These are phyloP conservation scores for Dendrobium catenatum DNA, from an alignment of 106 monocot species.

Conservation along the genomic window DNA sequence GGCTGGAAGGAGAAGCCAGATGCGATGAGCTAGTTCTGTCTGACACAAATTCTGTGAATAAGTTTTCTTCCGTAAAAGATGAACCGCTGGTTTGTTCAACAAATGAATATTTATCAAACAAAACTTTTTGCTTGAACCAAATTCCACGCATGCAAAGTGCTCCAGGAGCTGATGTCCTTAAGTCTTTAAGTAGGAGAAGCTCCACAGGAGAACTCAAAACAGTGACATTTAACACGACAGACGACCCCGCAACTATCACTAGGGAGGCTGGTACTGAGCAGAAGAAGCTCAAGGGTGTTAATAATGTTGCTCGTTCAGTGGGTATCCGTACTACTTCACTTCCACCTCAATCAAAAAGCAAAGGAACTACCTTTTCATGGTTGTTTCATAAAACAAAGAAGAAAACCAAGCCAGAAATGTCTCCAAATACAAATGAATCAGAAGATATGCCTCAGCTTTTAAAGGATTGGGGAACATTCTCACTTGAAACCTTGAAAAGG, in stretches of 20 bases:
- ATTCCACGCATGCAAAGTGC: conserved; percentile 13
- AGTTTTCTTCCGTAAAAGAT: conserved; percentile 24
- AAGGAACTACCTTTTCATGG: conserved; percentile 51
- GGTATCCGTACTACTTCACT: conserved; percentile 3
- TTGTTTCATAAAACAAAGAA: conserved; percentile 44
- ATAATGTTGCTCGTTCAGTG: conserved; percentile 8
- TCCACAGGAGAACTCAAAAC: conserved; percentile 36
- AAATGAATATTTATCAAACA: conserved; percentile 25
- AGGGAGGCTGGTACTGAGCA: conserved; percentile 20
- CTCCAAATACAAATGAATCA: conserved; percentile 44
- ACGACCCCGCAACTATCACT: conserved; percentile 48
- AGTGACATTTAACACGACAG: conserved; percentile 36
- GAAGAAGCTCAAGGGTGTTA: conserved; percentile 19
- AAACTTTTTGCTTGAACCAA: conserved; percentile 22
- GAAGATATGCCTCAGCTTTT: conserved; percentile 60
- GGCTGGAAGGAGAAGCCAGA: conserved; percentile 33
- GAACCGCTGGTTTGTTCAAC: conserved; percentile 23
- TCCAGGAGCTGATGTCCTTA: conserved; percentile 19
- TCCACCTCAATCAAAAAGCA: conserved; percentile 22
- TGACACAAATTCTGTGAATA: conserved; percentile 18
- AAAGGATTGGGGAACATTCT: conserved; percentile 48
- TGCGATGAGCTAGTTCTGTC: conserved; percentile 22
- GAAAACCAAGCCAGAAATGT: conserved; percentile 47
- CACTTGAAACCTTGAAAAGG: conserved; percentile 63
- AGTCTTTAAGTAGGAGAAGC: conserved; percentile 25